phyloP scores from a whole-genome alignment of 208 protist genomes.

The Crithidia expoeki region DNA sequence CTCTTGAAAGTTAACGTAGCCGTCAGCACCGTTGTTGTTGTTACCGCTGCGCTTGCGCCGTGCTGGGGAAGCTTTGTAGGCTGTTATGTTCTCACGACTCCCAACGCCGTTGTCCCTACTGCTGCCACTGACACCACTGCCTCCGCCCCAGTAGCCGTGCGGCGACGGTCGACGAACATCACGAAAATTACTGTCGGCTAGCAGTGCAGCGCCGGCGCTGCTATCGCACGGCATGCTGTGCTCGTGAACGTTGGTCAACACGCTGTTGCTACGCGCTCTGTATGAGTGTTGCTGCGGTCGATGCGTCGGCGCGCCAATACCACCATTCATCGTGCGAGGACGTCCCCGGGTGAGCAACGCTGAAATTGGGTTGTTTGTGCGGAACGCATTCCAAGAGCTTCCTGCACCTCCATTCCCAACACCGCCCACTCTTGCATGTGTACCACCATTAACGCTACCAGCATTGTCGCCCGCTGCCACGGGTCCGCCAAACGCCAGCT shows the following conservation, averaged over 20 bases:
- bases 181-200: not conserved
- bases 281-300: not conserved
- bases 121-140: not conserved
- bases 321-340: not conserved
- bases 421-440: not conserved
- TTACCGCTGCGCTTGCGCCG: not conserved
- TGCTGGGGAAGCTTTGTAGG: not conserved
- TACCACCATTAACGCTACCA: not conserved
- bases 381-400: no score
- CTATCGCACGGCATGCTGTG: constrained; percentile 14
- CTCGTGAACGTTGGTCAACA: not conserved
- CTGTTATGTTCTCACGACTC: not conserved
- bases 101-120: not conserved
- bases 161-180: not conserved
- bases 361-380: constrained; percentile 14
- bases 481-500: not conserved
- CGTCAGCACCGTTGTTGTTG: not conserved
- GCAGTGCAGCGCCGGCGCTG: not conserved
- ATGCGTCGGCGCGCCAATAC: not conserved
- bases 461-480: not conserved
- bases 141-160: constrained; percentile 10
- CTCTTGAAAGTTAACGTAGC: not conserved
- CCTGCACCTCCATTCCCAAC: not conserved
- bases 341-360: constrained; percentile 15
- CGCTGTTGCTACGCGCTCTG: not conserved